Conservation (phyloP, 495 filamentous ascomycete genomes). For the Daldinia grandis region DNA sequence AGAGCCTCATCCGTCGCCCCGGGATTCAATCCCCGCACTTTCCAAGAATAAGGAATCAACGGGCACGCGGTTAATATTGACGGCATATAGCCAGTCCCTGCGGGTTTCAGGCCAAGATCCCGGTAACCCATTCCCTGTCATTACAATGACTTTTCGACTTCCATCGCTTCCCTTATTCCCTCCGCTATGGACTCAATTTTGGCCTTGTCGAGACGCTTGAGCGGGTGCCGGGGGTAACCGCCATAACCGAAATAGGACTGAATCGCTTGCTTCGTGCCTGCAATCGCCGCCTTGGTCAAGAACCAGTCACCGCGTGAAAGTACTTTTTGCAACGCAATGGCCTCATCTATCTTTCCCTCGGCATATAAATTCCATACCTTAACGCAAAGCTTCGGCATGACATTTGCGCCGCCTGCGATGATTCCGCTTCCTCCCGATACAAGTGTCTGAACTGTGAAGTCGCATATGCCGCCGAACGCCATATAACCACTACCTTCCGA, state of each 20-base stretch:
- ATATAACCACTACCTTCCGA: slow-evolving; percentile 75
- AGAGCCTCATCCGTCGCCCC: slow-evolving; percentile 42
- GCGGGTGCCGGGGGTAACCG: slow-evolving; percentile 76
- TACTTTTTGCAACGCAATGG: slow-evolving; percentile 73
- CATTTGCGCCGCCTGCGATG: slow-evolving; percentile 87
- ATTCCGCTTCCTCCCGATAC: slow-evolving; percentile 83
- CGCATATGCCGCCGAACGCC: slow-evolving; percentile 88
- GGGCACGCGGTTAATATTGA: slow-evolving; percentile 42
- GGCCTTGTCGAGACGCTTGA: slow-evolving; percentile 71
- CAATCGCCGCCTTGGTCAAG: slow-evolving; percentile 83
- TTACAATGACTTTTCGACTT: slow-evolving; percentile 60
- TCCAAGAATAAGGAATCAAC: slow-evolving; percentile 33
- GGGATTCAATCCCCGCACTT: slow-evolving; percentile 41
- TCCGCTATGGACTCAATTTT: slow-evolving; percentile 71
- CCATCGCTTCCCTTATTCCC: slow-evolving; percentile 74
- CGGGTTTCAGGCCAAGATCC: slow-evolving; percentile 29
- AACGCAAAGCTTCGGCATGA: slow-evolving; percentile 82
- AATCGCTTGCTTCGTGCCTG: slow-evolving; percentile 85
- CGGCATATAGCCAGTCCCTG: slow-evolving; percentile 36
- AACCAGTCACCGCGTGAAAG: slow-evolving; percentile 85
- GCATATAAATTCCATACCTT: slow-evolving; percentile 82
- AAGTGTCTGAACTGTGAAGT: slow-evolving; percentile 85
- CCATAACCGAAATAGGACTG: slow-evolving; percentile 87
- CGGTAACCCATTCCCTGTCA: slow-evolving; percentile 35
- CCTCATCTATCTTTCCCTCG: slow-evolving; percentile 76